Evolutionary conservation across 331 rosid genomes (phyloP).

Genomic region (Rosa hybrid): DNA sequence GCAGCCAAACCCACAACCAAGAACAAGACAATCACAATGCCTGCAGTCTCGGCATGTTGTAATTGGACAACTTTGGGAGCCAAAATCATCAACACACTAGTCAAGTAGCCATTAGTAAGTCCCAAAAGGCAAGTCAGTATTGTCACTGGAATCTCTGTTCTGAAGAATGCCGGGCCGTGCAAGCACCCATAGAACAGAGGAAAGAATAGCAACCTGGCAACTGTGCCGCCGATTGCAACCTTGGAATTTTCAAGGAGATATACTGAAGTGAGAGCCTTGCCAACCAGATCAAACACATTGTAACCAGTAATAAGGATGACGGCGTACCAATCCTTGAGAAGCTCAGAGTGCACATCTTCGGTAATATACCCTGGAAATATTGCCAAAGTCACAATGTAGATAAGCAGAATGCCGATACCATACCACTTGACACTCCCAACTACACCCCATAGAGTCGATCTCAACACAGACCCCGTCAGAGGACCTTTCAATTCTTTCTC

Average conservation of each 20-base stretch:
- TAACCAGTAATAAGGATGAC: conserved; percentile 63
- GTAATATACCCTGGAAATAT: conserved; percentile 94
- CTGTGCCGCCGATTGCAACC: conserved; percentile 58
- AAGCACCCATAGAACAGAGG: conserved; percentile 85
- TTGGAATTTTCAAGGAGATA: conserved; percentile 60
- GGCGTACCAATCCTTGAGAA: conserved; percentile 87
- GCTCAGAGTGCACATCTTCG: conserved; percentile 81
- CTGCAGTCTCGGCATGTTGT: conserved; percentile 87
- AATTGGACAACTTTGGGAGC: conserved; percentile 74
- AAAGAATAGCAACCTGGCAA: conserved; percentile 66
- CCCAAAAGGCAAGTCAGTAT: conserved; percentile 78
- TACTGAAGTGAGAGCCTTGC: conserved; percentile 68
- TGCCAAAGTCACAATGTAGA: conserved; percentile 75
- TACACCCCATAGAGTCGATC: conserved; percentile 62
- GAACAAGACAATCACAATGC: conserved; percentile 69
- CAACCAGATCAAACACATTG: conserved; percentile 87
- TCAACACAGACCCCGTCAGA: conserved; percentile 54
- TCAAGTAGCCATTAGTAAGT: conserved; percentile 82
- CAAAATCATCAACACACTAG: conserved; percentile 82
- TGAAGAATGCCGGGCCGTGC: conserved; percentile 80
- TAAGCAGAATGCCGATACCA: conserved; percentile 61
- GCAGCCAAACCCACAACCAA: conserved; percentile 71
- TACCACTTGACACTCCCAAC: conserved; percentile 78
- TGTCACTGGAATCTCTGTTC: conserved; percentile 78
- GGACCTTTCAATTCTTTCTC: conserved; percentile 59